Evolutionary conservation across 2,329 filamentous ascomycete genomes (phyloP), one percentile per base, ranked within the genome.

Genomic region (Stachybotrys elegans): DNA sequence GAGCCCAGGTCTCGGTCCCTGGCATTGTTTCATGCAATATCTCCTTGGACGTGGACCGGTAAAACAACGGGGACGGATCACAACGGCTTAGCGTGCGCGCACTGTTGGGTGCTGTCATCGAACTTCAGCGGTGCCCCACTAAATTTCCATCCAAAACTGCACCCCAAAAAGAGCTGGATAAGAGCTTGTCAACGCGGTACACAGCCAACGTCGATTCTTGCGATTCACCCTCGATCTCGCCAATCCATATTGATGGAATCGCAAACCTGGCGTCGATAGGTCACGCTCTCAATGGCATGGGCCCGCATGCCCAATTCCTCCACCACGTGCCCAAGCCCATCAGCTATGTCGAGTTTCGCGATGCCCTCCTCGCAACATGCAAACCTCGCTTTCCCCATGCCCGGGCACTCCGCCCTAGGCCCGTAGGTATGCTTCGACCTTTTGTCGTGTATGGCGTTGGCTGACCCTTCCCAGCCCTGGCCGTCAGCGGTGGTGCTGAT

Each of bases 401-500:
- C 16, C 63, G 64, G 34, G 54, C 52, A 31, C 55, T 58, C 12
- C 50, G 51, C 34, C 56, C 59, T 22, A 67, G 70, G 46, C 61
- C 58, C 7, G 65, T 78, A 52, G 71, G 73, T 75, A 58, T 45
- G 67, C 57, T 19, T 3, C 16, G 9, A 19, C 25, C 17, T 21
- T 5, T 38, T 31, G 17, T 43, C 20, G 27, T 22, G 17, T 9
- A 22, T 11, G 20, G 21, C 7, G 8, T 17, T 42, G 34, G 34
- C 32, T 25, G 44, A 32, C 25, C n/a, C 22, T 25, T 8, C 19
- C 7, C 49, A 88, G 84, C 77, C 43, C 70, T 97, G 47, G 93
- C 91, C 14, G 73, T 97, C 48, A 96, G 91, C 58, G 93, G 93
- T 20, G 93, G 93, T 7, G 87, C 93, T 31, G 93, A 98, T 65